phyloP scores from a whole-genome alignment of 805 yeast genomes.

The Sungouiella blattae region DNA sequence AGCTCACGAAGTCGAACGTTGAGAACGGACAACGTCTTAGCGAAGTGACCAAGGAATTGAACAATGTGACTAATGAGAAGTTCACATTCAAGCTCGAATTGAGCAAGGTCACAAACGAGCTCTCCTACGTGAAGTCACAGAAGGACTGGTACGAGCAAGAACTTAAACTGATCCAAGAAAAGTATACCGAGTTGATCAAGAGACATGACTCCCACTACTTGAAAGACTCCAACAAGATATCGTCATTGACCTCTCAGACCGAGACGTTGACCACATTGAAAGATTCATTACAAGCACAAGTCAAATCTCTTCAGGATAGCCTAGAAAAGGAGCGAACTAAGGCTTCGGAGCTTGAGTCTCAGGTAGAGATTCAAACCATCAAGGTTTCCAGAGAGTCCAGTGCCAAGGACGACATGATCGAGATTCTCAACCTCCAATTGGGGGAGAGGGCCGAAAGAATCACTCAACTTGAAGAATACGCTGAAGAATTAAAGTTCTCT shows the following conservation, averaged over 20 bases:
- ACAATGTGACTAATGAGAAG: conserved; percentile 34
- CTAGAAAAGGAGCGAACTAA: conserved; percentile 23
- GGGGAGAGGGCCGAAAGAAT: conserved; percentile 52
- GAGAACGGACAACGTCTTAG: conserved; percentile 34
- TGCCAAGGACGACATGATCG: conserved; percentile 58
- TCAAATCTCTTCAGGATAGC: conserved; percentile 47
- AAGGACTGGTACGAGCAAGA: conserved; percentile 40
- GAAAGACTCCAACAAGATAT: conserved; percentile 24
- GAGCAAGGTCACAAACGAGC: conserved; percentile 33
- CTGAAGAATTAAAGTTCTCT: conserved; percentile 38
- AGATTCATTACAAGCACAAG: conserved; percentile 27
- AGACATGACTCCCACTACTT: conserved; percentile 36
- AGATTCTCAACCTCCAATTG: conserved; percentile 51
- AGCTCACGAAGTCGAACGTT: conserved; percentile 31
- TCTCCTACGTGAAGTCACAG: conserved; percentile 29
- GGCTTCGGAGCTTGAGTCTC: conserved; percentile 20
- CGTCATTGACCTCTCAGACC: conserved; percentile 18
- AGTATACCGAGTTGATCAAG: conserved; percentile 36
- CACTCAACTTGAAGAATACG: conserved; percentile 46
- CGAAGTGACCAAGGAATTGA: conserved; percentile 33
- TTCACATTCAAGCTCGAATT: conserved; percentile 33
- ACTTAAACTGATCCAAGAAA: conserved; percentile 30
- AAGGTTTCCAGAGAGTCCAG: conserved; percentile 33
- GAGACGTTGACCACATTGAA: conserved; percentile 33
- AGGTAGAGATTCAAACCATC: conserved; percentile 46